Percentiles rank a stretch among this genome's conserved stretches.
These are phyloP conservation scores for Abrus pulchellus DNA, from an alignment of 306 rosid species.

Conservation along the genomic window DNA sequence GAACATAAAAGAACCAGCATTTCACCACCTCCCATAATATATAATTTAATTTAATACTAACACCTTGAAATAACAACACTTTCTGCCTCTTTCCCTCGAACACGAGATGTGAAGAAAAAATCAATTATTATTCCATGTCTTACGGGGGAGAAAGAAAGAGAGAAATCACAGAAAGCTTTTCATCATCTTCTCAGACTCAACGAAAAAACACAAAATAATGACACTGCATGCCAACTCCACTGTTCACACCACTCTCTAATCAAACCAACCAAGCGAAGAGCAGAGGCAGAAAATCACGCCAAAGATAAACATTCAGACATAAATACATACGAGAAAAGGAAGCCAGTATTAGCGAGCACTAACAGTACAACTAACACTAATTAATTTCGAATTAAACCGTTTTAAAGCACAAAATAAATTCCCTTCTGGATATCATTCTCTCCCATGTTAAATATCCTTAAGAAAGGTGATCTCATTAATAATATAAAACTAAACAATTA, in stretches of 20 bases:
- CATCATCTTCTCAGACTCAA: background rate
- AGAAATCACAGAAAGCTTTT: background rate
- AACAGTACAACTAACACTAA: conserved; percentile 5
- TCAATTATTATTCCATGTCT: conserved; percentile 40
- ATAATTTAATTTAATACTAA: background rate
- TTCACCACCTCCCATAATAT: conserved; percentile 47
- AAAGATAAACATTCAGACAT: background rate
- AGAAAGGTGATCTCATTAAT: conserved; percentile 56
- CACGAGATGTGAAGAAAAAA: conserved; percentile 48
- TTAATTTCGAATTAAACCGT: conserved; percentile 4
- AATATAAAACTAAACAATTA: conserved; percentile 56
- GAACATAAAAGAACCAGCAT: conserved; percentile 54
- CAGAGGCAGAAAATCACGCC: conserved; percentile 19
- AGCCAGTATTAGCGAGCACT: background rate
- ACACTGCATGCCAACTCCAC: conserved; percentile 36
- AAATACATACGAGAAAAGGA: conserved; percentile 27
- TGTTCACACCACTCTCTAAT: conserved; percentile 27
- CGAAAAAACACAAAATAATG: background rate
- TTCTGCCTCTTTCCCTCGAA: conserved; percentile 87
- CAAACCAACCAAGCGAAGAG: conserved; percentile 11
- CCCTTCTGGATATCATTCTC: conserved; percentile 51
- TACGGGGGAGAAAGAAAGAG: conserved; percentile 35
- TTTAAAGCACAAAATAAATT: conserved; percentile 20
- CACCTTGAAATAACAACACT: conserved; percentile 50
- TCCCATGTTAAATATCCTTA: conserved; percentile 46